Conservation (phyloP, 495 filamentous ascomycete species). For the Talaromyces adpressus region DNA sequence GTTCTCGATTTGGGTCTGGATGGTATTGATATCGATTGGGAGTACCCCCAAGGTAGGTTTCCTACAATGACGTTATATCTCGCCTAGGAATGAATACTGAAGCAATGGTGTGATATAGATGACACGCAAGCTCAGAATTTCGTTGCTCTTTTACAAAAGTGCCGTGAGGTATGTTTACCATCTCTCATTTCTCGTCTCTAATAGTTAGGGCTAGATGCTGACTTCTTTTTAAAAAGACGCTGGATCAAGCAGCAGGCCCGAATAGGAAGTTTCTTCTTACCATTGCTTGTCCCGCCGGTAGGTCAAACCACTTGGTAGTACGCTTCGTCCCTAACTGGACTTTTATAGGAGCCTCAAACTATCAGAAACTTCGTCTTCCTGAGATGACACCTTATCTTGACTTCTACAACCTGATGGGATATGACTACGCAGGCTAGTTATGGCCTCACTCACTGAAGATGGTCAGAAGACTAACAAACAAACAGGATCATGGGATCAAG, state of each 20-base stretch:
- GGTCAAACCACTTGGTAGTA: neutral
- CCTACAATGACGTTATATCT: neutral
- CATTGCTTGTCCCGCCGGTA: conserved; percentile 57
- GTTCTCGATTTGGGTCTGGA: conserved; percentile 63
- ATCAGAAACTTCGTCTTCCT: conserved; percentile 55
- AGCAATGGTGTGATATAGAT: conserved; percentile 22
- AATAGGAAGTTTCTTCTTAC: conserved; percentile 64
- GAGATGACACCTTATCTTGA: conserved; percentile 73
- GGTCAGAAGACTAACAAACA: conserved; percentile 35
- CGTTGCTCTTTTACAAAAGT: conserved; percentile 61
- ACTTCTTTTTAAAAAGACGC: conserved; percentile 23
- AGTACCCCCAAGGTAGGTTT: conserved; percentile 8
- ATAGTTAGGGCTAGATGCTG: neutral
- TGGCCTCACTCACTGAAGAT: neutral
- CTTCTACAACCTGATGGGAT: conserved; percentile 68
- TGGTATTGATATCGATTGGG: conserved; percentile 30
- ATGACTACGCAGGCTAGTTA: conserved; percentile 52
- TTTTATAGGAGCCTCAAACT: conserved; percentile 53
- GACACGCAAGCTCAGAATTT: conserved; percentile 58
- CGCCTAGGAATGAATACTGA: neutral
- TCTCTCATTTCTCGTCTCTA: neutral
- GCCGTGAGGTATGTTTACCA: conserved; percentile 38
- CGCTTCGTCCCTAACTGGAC: conserved; percentile 7
- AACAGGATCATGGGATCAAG: conserved; percentile 63
- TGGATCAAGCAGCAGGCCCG: conserved; percentile 55